Conservation (phyloP, 345 rosid species). For the Eucalyptus pauciflora region DNA sequence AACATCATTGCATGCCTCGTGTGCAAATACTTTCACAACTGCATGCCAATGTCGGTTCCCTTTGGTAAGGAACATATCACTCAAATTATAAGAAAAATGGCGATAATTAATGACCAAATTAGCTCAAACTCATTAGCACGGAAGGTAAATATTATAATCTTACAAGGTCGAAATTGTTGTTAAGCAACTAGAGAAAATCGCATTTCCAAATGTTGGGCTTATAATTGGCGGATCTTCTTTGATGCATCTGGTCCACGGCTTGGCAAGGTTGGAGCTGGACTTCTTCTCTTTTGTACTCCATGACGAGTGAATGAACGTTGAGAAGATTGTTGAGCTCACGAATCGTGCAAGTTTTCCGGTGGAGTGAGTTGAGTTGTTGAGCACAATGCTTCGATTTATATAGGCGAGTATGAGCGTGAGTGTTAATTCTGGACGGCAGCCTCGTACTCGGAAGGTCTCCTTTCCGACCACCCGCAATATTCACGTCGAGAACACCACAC, state of each 20-base stretch:
- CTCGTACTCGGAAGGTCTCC: not conserved
- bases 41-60: not conserved
- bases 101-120: not conserved
- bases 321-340: not conserved
- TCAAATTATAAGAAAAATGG: not conserved
- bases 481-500: not conserved
- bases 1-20: not conserved
- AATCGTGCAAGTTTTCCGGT: not conserved
- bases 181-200: slow-evolving; percentile 25
- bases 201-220: slow-evolving; percentile 40
- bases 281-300: not conserved
- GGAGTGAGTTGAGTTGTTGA: not conserved
- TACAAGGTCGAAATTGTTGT: slow-evolving; percentile 10
- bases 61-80: not conserved
- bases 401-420: not conserved
- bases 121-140: not conserved
- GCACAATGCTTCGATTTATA: not conserved
- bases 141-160: not conserved
- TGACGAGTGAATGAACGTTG: not conserved
- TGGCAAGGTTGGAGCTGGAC: not conserved
- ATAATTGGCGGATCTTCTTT: slow-evolving; percentile 31
- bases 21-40: not conserved
- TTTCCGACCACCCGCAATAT: not conserved
- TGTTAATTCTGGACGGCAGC: not conserved
- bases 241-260: not conserved